Evolutionary conservation across 768 basidiomycete genomes (phyloP).

Genomic region (Suillus alpinus): DNA sequence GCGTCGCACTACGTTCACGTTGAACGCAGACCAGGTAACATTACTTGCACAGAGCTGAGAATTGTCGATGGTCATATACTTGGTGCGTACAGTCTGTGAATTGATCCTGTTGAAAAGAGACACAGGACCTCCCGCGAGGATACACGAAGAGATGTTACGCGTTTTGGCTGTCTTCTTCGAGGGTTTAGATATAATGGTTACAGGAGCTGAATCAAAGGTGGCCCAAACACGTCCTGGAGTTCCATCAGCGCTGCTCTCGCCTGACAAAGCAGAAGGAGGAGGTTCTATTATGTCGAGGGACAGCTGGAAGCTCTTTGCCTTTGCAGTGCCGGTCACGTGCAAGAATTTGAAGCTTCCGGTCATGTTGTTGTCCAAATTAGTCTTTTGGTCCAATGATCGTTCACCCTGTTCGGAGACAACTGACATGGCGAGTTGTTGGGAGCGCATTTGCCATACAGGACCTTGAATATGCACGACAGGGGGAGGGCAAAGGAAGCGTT

Average conservation of each 20-base stretch:
- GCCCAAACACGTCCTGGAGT: slow-evolving; percentile 77
- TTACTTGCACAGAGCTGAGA: slow-evolving; percentile 85
- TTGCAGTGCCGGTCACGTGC: slow-evolving; percentile 84
- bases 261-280: slow-evolving; percentile 45
- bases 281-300: slow-evolving; percentile 84
- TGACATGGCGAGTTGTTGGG: slow-evolving; percentile 80
- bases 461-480: slow-evolving; percentile 92
- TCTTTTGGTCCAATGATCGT: slow-evolving; percentile 82
- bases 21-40: slow-evolving; percentile 91
- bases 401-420: slow-evolving; percentile 83
- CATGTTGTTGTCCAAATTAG: slow-evolving; percentile 79
- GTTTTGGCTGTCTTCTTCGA: slow-evolving; percentile 97
- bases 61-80: slow-evolving; percentile 93
- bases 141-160: slow-evolving; percentile 87
- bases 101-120: slow-evolving; percentile 96
- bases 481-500: slow-evolving; percentile 90
- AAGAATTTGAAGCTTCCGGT: slow-evolving; percentile 89
- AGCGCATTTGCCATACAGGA: slow-evolving; percentile 79
- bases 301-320: slow-evolving; percentile 86
- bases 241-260: slow-evolving; percentile 32
- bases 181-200: slow-evolving; percentile 95
- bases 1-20: slow-evolving; percentile 82
- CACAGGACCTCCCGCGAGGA: slow-evolving; percentile 84
- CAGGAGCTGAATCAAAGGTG: slow-evolving; percentile 86
- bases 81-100: slow-evolving; percentile 93